These are phyloP conservation scores for Halteria grandinella DNA, from an alignment of 73 alveolate genomes.

Conservation along the genomic window DNA sequence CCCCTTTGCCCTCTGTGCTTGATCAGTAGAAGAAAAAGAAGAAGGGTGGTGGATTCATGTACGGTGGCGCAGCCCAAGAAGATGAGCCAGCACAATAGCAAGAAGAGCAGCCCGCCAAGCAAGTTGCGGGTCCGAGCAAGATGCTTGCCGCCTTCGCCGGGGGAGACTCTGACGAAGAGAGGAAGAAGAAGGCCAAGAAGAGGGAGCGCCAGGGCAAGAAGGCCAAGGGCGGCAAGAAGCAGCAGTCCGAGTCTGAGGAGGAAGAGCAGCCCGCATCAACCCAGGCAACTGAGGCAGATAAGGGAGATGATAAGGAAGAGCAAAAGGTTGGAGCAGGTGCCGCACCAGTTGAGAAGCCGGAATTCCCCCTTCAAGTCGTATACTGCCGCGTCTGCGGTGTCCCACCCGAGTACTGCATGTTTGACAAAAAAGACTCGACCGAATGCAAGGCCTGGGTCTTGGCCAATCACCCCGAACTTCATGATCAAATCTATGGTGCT, in stretches of 20 bases:
- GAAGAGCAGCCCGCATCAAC: not conserved
- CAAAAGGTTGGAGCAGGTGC: constrained; percentile 7
- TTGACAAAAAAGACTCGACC: constrained; percentile 14
- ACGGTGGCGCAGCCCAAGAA: constrained; percentile 10
- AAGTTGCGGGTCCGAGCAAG: not conserved
- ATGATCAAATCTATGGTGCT: constrained; percentile 3
- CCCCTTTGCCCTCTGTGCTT: not conserved
- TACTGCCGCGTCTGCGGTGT: constrained; percentile 57
- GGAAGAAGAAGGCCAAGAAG: constrained; percentile 4
- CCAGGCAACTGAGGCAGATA: not conserved
- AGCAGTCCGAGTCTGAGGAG: constrained; percentile 36
- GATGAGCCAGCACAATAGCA: not conserved
- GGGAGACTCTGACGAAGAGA: no score
- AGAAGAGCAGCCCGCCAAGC: constrained; percentile 23
- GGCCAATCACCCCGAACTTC: constrained; percentile 24
- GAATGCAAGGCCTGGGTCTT: constrained; percentile 42
- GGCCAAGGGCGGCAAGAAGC: constrained; percentile 17
- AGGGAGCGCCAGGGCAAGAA: constrained; percentile 18
- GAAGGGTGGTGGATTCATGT: constrained; percentile 1
- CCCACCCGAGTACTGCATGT: constrained; percentile 65
- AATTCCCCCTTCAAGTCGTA: constrained; percentile 26
- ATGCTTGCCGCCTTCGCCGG: not conserved
- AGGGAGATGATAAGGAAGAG: constrained; percentile 43
- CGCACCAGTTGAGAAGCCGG: not conserved
- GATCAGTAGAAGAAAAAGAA: constrained; percentile 14